Base-by-base conservation (phyloP, 257 asterid species). In the Misopates orontium region DNA sequence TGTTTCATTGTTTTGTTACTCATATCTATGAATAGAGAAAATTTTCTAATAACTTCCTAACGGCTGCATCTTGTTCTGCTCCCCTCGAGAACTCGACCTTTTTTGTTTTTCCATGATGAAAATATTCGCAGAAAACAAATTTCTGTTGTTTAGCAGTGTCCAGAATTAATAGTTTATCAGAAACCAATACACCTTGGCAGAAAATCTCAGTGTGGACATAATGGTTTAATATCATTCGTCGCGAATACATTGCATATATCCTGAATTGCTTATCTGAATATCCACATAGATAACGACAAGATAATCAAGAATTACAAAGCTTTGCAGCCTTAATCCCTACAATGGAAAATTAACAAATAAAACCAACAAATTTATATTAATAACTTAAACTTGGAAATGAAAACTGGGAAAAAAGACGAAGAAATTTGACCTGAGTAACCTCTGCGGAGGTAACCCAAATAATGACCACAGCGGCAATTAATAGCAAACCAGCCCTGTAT, bases 381-480 rank as follows among this genome's bases (percentile, higher is more conserved):
- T n/a, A 65, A 36, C 66, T 60, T 8, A 60, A 49, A 0, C 11
- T 3, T 21, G 16, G 15, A 61, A 53, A 18, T 45, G 18, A 17
- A n/a, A 17, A 51, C 8, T 42, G 56, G 7, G 56, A 60, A 10
- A 51, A 28, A 62, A 23, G 42, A 42, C 31, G 31, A 44, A 48
- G 60, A 59, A 22, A 21, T 28, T 50, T 31, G 55, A 93, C 99
- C 99, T 93, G 99, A 40, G 99, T 93, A 69, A 93, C 97, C 86
- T 93, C 99, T 25, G 99, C 99, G 23, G 99, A 93, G 74, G 96
- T 83, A 60, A 93, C 99, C 99, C 99, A 93, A 73, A 93, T 93
- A 71, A 90, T 68, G 65, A 93, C 99, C 56, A 93, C 99, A 58
- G 95, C 85, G 60, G 90, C 93, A 80, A 93, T 93, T 19, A 93